Conservation (phyloP, 192 early-diverging fungal species). For the Coemansia nantahalensis region DNA sequence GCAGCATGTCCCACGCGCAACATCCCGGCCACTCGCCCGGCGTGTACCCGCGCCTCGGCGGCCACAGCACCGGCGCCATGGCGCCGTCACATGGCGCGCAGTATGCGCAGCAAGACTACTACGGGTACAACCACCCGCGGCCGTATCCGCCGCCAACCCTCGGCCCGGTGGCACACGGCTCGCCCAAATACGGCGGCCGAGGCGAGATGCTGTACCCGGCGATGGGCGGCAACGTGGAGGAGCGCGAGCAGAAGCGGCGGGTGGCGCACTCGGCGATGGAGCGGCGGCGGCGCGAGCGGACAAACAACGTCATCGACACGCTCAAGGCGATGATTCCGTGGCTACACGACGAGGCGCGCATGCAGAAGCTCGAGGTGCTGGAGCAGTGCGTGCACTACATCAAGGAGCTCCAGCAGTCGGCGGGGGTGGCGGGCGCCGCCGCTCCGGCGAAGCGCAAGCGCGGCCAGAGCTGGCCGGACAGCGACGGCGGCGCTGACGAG, state of each 20-base stretch:
- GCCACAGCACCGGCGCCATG: no score
- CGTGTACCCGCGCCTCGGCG: no score
- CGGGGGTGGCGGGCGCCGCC: background rate
- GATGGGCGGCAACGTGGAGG: conserved; percentile 3
- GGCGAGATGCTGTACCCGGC: no score
- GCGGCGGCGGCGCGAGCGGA: conserved; percentile 76
- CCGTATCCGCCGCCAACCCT: no score
- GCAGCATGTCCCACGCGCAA: no score
- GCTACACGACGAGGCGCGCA: conserved; percentile 16
- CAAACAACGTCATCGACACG: conserved; percentile 77
- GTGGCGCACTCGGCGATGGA: conserved; percentile 84
- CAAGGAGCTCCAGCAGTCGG: conserved; percentile 25
- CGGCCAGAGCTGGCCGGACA: background rate
- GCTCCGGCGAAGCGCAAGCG: background rate
- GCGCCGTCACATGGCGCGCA: no score
- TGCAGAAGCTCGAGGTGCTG: conserved; percentile 47
- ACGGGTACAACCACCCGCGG: no score
- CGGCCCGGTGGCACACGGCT: no score
- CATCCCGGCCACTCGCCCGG: no score
- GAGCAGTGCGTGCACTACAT: conserved; percentile 34
- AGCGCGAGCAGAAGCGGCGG: conserved; percentile 70
- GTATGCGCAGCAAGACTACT: no score
- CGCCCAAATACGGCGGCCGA: no score
- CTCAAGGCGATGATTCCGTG: conserved; percentile 71
- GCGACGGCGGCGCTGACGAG: no score